A percentile compares a stretch with the other conserved stretches of the same genome.
Conservation (phyloP, 257 asterid genomes). For the Cruciata laevipes region DNA sequence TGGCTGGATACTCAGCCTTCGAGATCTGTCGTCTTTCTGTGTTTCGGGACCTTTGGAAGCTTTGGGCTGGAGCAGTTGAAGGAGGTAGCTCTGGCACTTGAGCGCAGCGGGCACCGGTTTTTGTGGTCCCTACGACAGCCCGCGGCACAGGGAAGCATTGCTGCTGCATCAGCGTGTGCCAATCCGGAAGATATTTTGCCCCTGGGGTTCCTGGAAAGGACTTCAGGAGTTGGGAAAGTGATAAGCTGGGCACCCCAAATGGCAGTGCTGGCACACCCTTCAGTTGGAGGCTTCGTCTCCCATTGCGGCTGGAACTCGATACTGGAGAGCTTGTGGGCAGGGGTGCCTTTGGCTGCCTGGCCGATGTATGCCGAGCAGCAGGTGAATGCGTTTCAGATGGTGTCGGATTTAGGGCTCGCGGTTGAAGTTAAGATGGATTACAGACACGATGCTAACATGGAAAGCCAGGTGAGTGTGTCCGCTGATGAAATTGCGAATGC, state of each 20-base stretch:
- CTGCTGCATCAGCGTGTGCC: slow-evolving; percentile 11
- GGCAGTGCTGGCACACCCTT: slow-evolving; percentile 20
- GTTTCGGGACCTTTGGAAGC: slow-evolving; percentile 27
- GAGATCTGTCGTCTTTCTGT: slow-evolving; percentile 21
- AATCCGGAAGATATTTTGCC: slow-evolving; percentile 21
- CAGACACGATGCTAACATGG: slow-evolving; percentile 13
- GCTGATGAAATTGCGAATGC: slow-evolving; percentile 19
- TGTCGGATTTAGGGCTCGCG: slow-evolving; percentile 17
- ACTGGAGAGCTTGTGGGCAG: slow-evolving; percentile 24
- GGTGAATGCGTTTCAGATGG: slow-evolving; percentile 25
- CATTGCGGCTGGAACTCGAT: slow-evolving; percentile 32
- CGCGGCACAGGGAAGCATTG: slow-evolving; percentile 4
- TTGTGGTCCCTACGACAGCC: slow-evolving; percentile 23
- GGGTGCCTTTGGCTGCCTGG: slow-evolving; percentile 33
- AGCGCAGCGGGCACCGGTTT: slow-evolving; percentile 15
- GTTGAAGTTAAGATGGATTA: slow-evolving; percentile 25
- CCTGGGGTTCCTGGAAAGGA: slow-evolving; percentile 23
- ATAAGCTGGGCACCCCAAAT: slow-evolving; percentile 31
- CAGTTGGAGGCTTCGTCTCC: slow-evolving; percentile 26
- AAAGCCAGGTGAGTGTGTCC: slow-evolving; percentile 11
- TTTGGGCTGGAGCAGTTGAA: slow-evolving; percentile 17
- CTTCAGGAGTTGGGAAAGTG: slow-evolving; percentile 13
- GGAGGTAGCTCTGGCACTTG: slow-evolving; percentile 24
- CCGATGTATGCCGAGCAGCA: slow-evolving; percentile 30
- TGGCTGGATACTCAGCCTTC: slow-evolving; percentile 24